Base-by-base conservation (phyloP, 129 eudicot species). In the Scalesia atractyloides region DNA sequence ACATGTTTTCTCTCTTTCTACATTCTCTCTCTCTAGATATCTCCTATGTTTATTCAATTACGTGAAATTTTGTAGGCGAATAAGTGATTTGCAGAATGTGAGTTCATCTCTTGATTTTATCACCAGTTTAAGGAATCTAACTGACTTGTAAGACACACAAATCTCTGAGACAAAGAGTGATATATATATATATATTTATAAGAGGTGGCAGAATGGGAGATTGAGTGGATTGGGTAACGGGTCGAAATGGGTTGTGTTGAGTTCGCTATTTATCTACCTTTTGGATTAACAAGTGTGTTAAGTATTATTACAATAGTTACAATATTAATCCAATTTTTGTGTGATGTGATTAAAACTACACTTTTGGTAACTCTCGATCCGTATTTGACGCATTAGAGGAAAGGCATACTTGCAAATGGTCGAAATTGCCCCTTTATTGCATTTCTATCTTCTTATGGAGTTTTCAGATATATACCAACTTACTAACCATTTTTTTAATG, bases 71-170 rank as follows among this genome's bases (percentile, higher is more conserved):
- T 74, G 73, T 66, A 91, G 97, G 91, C 83, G 97, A 77, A 80
- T 91, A 72, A 82, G 91, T 75, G 97, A 88, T 82, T 62, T 91
- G 72, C 86, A 83, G 37, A 87, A 91, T 80, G 83, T 84, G 65
- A 87, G 86, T 82, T 79, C 88, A 26, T 83, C 97, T 5, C 83
- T 91, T 62, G 91, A 80, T 19, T 91, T 91, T 58, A 67, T 91
- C 47, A 78, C 78, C 75, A 70, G 75, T 51, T 70, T 91, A 89
- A 85, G 53, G 56, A 81, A 83, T 67, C 73, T 91, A 53, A 57
- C 76, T n/a, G 68, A 75, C 69, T 82, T 91, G 97, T 91, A 85
- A 85, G 97, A 17, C 48, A 18, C 70, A 73, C 30, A 8, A 14
- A 75, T 75, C 54, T 60, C 54, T 56, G 61, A 18, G 41, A 62